phyloP scores from a whole-genome alignment of 2,329 filamentous ascomycete genomes.

The Trichoderma brevicompactum region DNA sequence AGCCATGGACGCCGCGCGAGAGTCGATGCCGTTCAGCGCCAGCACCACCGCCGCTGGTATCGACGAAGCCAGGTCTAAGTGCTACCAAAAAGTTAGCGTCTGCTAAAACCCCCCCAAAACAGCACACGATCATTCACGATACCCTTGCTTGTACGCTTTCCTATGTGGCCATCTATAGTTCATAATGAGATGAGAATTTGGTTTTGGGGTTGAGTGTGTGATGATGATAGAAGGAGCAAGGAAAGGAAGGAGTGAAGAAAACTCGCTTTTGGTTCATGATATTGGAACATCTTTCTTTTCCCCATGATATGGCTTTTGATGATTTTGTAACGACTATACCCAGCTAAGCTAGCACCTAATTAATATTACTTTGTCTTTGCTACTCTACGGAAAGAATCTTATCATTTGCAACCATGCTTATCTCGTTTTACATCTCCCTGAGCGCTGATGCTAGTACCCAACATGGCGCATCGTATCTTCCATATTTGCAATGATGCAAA shows the following conservation, averaged over 20 bases:
- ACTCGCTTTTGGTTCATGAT: neutral
- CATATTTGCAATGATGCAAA: neutral
- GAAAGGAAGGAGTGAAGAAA: neutral
- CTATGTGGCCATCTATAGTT: neutral
- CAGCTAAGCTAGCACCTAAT: constrained; percentile 19
- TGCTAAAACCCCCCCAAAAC: neutral
- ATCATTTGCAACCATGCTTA: neutral
- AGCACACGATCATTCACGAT: constrained; percentile 9
- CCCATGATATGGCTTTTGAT: constrained; percentile 6
- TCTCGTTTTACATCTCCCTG: neutral
- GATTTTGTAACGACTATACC: constrained; percentile 23
- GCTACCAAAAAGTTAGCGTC: neutral
- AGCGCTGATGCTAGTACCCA: neutral
- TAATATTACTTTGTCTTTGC: neutral
- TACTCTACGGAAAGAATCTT: neutral
- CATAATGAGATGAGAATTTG: neutral
- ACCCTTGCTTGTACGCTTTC: neutral
- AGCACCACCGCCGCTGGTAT: constrained; percentile 49
- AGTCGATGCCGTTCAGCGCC: constrained; percentile 39
- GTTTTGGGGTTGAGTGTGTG: neutral
- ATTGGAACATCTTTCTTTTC: neutral
- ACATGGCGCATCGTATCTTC: neutral
- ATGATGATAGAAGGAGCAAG: neutral
- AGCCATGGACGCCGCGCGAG: constrained; percentile 45
- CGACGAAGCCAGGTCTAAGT: constrained; percentile 49